Evolutionary conservation across 2,329 filamentous ascomycete genomes (phyloP).

Genomic region (Epichloe uncinata): DNA sequence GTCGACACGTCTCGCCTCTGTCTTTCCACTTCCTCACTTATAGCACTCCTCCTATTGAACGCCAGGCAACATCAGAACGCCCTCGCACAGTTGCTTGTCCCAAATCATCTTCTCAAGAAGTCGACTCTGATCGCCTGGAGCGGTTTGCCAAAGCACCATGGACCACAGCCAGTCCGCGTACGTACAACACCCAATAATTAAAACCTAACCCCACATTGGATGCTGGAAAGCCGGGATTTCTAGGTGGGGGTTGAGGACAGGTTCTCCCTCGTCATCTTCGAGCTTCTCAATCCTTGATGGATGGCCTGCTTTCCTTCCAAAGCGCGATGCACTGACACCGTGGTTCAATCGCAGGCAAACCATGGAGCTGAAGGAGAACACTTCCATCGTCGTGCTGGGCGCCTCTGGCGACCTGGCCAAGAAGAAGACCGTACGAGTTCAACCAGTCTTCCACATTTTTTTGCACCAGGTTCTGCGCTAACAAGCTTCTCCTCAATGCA

Average conservation of each 20-base stretch:
- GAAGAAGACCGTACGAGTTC: conserved; percentile 81
- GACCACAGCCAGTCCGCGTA: conserved; percentile 8
- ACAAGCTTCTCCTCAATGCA: conserved; percentile 23
- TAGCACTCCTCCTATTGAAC: background rate
- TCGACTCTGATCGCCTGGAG: conserved; percentile 4
- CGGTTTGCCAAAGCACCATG: conserved; percentile 8
- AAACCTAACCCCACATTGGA: conserved; percentile 3
- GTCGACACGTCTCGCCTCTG: background rate
- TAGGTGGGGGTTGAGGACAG: conserved; percentile 3
- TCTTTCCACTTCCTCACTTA: background rate
- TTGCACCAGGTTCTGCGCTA: conserved; percentile 7
- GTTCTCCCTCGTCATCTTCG: background rate
- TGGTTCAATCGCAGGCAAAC: conserved; percentile 37
- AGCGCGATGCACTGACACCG: conserved; percentile 5
- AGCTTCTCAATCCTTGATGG: background rate
- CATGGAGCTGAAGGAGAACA: conserved; percentile 97
- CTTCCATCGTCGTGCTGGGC: conserved; percentile 88
- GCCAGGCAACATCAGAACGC: background rate
- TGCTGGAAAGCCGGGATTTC: conserved; percentile 4
- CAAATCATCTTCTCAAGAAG: background rate
- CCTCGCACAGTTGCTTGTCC: background rate
- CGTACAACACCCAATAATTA: conserved; percentile 1
- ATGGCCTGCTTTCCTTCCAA: background rate
- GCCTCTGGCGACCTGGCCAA: conserved; percentile 96
- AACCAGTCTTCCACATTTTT: background rate